phyloP scores from a whole-genome alignment of 495 filamentous ascomycete genomes.

The Penicillium simplicissimum region DNA sequence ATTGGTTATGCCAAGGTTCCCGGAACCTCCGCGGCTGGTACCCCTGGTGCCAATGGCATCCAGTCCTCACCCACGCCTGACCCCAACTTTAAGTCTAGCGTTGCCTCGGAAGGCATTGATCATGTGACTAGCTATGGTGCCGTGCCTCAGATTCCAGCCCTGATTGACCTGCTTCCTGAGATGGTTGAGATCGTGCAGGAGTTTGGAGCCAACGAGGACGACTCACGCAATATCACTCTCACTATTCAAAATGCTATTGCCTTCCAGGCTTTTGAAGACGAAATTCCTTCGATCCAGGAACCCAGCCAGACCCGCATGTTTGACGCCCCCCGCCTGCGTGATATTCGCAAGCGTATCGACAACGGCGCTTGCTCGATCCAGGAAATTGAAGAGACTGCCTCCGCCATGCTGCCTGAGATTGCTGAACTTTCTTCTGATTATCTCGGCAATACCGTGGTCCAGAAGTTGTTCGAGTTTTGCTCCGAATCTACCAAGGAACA shows the following conservation, averaged over 20 bases:
- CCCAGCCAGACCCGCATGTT: constrained; percentile 88
- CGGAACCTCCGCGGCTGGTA: constrained; percentile 71
- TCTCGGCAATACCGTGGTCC: constrained; percentile 97
- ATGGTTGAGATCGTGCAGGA: constrained; percentile 85
- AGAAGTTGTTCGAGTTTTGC: constrained; percentile 96
- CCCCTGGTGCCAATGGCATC: constrained; percentile 78
- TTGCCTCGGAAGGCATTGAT: constrained; percentile 35
- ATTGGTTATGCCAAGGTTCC: constrained; percentile 98
- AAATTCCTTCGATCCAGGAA: constrained; percentile 88
- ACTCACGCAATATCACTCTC: constrained; percentile 67
- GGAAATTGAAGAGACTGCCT: constrained; percentile 90
- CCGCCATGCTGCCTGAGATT: constrained; percentile 93
- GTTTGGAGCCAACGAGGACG: constrained; percentile 85
- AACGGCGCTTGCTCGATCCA: constrained; percentile 81
- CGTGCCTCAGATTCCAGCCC: constrained; percentile 67
- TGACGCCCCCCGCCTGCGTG: constrained; percentile 91
- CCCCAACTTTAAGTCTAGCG: constrained; percentile 50
- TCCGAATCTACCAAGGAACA: constrained; percentile 86
- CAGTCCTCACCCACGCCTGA: constrained; percentile 97
- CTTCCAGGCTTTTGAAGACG: constrained; percentile 69
- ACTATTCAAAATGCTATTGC: constrained; percentile 75
- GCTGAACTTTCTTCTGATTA: constrained; percentile 94
- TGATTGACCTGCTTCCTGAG: constrained; percentile 75
- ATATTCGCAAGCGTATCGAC: constrained; percentile 96
- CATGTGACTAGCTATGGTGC: constrained; percentile 42